A percentile compares a stretch with the other conserved stretches of the same genome.
phyloP scores from a whole-genome alignment of 768 basidiomycete genomes.

The Baorangia bicolor region DNA sequence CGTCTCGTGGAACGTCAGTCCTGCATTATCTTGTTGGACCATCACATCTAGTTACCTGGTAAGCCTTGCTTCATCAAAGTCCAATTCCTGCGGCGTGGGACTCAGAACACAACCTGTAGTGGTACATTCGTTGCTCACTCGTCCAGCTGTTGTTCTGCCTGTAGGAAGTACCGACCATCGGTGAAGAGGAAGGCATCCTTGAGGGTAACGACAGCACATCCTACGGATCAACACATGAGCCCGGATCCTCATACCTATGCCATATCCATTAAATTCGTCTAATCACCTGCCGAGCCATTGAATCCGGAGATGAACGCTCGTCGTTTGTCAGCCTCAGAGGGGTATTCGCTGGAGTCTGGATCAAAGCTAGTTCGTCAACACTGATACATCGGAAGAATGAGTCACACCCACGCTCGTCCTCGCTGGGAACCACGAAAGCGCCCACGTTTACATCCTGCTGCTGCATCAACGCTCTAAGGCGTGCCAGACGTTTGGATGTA shows the following conservation, averaged over 20 bases:
- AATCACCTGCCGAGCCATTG: slow-evolving; percentile 85
- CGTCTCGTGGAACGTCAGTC: slow-evolving; percentile 47
- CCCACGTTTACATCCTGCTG: slow-evolving; percentile 52
- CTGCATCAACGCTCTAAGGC: slow-evolving; percentile 70
- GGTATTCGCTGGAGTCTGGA: slow-evolving; percentile 88
- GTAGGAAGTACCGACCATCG: slow-evolving; percentile 93
- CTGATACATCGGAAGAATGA: neutral
- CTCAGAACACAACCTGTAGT: neutral
- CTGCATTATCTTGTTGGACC: neutral
- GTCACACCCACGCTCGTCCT: slow-evolving; percentile 78
- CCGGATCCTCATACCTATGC: neutral
- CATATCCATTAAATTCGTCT: neutral
- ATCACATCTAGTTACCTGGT: slow-evolving; percentile 48
- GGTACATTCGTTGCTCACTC: slow-evolving; percentile 41
- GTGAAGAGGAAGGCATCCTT: slow-evolving; percentile 84
- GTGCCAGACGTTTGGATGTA: slow-evolving; percentile 61
- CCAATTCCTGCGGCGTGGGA: slow-evolving; percentile 65
- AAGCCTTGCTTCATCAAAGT: slow-evolving; percentile 90
- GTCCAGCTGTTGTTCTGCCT: slow-evolving; percentile 89
- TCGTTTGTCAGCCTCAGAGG: slow-evolving; percentile 78
- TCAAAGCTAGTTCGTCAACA: neutral
- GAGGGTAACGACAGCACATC: slow-evolving; percentile 73
- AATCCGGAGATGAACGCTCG: slow-evolving; percentile 92
- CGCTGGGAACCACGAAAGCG: slow-evolving; percentile 83
- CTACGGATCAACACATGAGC: slow-evolving; percentile 36